Conservation (phyloP, 352 stramenopile genomes). For the Pythium sp. region DNA sequence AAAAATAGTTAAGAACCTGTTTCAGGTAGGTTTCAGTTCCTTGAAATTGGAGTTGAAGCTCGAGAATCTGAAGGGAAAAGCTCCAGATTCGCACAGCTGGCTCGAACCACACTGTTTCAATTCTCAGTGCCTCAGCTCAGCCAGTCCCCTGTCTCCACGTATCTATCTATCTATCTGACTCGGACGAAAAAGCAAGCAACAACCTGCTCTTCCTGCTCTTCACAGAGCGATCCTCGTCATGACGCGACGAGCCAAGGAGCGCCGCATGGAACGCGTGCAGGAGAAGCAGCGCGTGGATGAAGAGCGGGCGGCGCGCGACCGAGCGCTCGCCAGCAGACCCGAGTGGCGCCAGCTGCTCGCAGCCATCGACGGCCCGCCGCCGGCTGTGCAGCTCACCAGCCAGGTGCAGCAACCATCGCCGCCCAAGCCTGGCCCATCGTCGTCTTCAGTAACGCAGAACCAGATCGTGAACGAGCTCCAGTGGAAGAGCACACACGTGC, state of each 20-base stretch:
- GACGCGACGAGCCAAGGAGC: constrained; percentile 79
- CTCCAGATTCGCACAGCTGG: background rate
- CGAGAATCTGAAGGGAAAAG: too few species aligned
- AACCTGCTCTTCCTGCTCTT: background rate
- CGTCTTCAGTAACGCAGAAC: constrained; percentile 4
- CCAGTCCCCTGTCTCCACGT: background rate
- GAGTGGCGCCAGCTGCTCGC: constrained; percentile 60
- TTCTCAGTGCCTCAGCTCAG: background rate
- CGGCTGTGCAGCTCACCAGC: background rate
- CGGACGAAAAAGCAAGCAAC: background rate
- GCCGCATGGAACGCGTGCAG: constrained; percentile 53
- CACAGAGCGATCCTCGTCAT: constrained; percentile 24
- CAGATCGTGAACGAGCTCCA: constrained; percentile 57
- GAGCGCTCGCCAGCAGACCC: constrained; percentile 36
- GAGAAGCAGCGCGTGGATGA: constrained; percentile 51
- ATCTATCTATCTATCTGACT: constrained; percentile 3
- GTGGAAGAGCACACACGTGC: constrained; percentile 76
- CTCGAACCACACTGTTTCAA: background rate
- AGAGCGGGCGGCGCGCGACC: constrained; percentile 35
- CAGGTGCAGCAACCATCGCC: constrained; percentile 10
- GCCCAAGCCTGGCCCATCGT: constrained; percentile 6
- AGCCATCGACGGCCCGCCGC: constrained; percentile 42
- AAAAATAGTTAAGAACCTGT: too few species aligned
- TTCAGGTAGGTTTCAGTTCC: too few species aligned
- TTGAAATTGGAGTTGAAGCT: too few species aligned